Evolutionary conservation across 371 early-diverging fungal species (phyloP).

Genomic region (Polyrhizophydium stewartii): DNA sequence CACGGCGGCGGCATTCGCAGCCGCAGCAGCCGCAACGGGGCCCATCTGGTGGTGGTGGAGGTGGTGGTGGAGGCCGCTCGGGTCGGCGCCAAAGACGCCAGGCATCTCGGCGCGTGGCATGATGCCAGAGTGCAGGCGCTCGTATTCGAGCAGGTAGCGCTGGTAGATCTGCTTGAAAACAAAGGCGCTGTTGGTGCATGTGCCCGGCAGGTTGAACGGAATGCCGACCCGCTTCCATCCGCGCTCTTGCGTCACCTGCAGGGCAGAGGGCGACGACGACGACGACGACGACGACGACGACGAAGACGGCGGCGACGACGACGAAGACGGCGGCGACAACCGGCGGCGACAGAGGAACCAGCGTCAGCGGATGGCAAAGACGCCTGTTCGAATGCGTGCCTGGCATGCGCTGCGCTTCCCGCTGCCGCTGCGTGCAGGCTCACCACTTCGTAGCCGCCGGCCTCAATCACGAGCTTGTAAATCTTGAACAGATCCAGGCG

Average conservation of each 20-base stretch:
- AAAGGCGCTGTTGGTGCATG: slow-evolving; percentile 82
- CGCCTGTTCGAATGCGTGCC: too few relatives aligned
- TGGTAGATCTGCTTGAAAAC: slow-evolving; percentile 74
- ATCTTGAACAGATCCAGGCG: slow-evolving; percentile 68
- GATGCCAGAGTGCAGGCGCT: slow-evolving; percentile 19
- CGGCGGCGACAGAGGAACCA: not conserved
- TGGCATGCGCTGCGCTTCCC: too few relatives aligned
- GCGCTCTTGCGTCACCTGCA: slow-evolving; percentile 67
- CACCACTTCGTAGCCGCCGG: slow-evolving; percentile 77
- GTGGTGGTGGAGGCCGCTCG: too few relatives aligned
- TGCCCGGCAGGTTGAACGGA: slow-evolving; percentile 75
- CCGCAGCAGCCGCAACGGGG: too few relatives aligned
- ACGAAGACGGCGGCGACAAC: not conserved
- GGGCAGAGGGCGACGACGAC: not conserved
- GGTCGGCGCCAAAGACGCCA: too few relatives aligned
- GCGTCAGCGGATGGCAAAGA: not conserved
- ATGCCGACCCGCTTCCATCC: slow-evolving; percentile 70
- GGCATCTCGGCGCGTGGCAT: not conserved
- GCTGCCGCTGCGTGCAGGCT: not conserved
- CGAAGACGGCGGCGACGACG: not conserved
- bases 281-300: not conserved
- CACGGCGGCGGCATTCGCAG: too few relatives aligned
- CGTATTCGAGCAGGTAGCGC: slow-evolving; percentile 57
- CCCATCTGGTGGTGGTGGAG: too few relatives aligned
- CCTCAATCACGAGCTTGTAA: slow-evolving; percentile 62